Evolutionary conservation across 2,329 filamentous ascomycete species (phyloP).

Genomic region (Diplodia sapinea): DNA sequence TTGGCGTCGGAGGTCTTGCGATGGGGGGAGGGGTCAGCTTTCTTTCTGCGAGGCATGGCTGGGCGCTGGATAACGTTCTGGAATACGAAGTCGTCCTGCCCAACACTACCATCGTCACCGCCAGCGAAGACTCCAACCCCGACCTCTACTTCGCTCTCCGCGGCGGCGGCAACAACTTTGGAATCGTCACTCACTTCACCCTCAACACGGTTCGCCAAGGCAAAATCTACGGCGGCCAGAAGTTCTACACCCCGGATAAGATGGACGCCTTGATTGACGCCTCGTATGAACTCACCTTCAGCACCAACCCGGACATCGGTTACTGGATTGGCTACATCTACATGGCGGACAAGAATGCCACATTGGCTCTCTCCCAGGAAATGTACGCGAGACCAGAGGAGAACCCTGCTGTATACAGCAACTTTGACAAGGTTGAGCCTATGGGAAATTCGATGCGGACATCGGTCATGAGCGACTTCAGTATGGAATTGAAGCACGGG

Average conservation of each 20-base stretch:
- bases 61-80: slow-evolving; percentile 15
- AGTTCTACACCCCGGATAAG: slow-evolving; percentile 38
- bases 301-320: slow-evolving; percentile 34
- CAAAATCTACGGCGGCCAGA: slow-evolving; percentile 47
- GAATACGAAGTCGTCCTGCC: slow-evolving; percentile 19
- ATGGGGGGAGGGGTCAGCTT: slow-evolving; percentile 33
- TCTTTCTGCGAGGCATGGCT: slow-evolving; percentile 14
- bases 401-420: slow-evolving; percentile 35
- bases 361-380: slow-evolving; percentile 37
- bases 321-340: slow-evolving; percentile 20
- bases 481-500: slow-evolving; percentile 34
- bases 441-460: slow-evolving; percentile 37
- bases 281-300: slow-evolving; percentile 35
- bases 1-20: slow-evolving; percentile 33
- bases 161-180: slow-evolving; percentile 48
- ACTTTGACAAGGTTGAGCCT: slow-evolving; percentile 37
- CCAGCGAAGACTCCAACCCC: slow-evolving; percentile 1
- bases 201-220: slow-evolving; percentile 30
- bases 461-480: slow-evolving; percentile 38
- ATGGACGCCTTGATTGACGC: slow-evolving; percentile 36
- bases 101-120: slow-evolving; percentile 23
- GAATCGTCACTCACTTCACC: slow-evolving; percentile 46
- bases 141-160: slow-evolving; percentile 48
- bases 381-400: slow-evolving; percentile 38
- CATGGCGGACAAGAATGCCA: slow-evolving; percentile 31